Evolutionary conservation across 164 flowering plant species (phyloP).

Genomic region (Malania oleifera): DNA sequence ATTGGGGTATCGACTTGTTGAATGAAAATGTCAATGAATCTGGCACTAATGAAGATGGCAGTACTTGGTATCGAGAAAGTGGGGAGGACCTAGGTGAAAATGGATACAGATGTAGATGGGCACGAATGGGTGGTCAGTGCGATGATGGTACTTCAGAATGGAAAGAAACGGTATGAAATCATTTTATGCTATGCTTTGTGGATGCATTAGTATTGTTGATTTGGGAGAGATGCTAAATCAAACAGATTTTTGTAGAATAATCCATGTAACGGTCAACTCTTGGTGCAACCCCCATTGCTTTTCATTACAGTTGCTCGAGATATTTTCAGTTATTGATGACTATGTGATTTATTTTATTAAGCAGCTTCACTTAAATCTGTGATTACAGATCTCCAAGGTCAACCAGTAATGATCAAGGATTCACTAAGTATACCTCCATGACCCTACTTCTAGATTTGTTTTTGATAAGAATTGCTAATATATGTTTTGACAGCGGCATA

Average conservation of each 20-base stretch:
- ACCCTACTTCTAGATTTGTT: too few species aligned
- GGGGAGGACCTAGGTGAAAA: slow-evolving; percentile 82
- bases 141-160: slow-evolving; percentile 75
- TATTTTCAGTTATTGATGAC: neutral
- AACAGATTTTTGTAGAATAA: neutral
- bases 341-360: neutral
- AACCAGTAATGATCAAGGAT: neutral
- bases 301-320: neutral
- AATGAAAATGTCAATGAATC: slow-evolving; percentile 70
- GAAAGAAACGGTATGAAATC: slow-evolving; percentile 79
- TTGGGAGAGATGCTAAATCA: slow-evolving; percentile 1
- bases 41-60: slow-evolving; percentile 91
- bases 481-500: too few species aligned
- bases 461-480: too few species aligned
- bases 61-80: slow-evolving; percentile 86
- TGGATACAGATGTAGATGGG: slow-evolving; percentile 92
- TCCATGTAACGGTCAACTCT: neutral
- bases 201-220: neutral
- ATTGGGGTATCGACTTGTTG: slow-evolving; percentile 82
- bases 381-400: neutral
- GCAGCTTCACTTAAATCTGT: neutral
- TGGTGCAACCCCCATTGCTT: neutral
- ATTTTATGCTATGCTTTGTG: neutral
- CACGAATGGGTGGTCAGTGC: slow-evolving; percentile 85
- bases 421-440: too few species aligned